Evolutionary conservation across 129 eudicot genomes (phyloP), one percentile per base, ranked within the genome.

Genomic region (Lactuca saligna): DNA sequence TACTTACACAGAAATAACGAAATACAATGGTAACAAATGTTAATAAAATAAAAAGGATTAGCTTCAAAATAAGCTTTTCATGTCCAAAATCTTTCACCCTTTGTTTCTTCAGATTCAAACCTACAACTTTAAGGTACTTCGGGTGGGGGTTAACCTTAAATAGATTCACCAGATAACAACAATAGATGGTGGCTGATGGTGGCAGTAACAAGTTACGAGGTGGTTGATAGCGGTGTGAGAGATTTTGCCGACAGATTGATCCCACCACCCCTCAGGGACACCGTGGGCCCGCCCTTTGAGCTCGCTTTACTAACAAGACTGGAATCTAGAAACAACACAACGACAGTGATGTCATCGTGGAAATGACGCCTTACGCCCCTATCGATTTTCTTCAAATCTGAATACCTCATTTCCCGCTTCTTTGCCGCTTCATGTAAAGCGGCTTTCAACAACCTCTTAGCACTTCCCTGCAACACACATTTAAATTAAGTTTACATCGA

Each of bases 351-450:
- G 79, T 91, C 97, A 33, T 91, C 97, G 62, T 91, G 97, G 83
- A 91, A 91, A 83, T 91, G 97, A 34, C 97, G 81, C 11, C 97
- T 85, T 13, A 91, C 86, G 61, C 97, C 97, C 31, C 97, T 88
- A 51, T 86, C 97, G 0, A 91, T 86, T 65, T 83, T 86, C 75
- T 91, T 91, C 78, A 91, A 60, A 79, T 91, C 97, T 0, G 94
- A 91, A 58, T 91, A 91, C 60, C 93, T 80, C 96, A 91, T 85
- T 68, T 91, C 96, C 54, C 96, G 83, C 81, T 87, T 91, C 85
- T 83, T 91, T 49, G 96, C 93, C 51, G 97, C 97, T 71, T 85
- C 90, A 60, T 77, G 88, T 71, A 91, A 54, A 17, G 97, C 96
- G 7, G 86, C 62, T 78, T 88, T 91, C 65, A 91, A 85, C 35